These are phyloP conservation scores for Immersiella caudata DNA, from an alignment of 495 filamentous ascomycete genomes.

Conservation along the genomic window DNA sequence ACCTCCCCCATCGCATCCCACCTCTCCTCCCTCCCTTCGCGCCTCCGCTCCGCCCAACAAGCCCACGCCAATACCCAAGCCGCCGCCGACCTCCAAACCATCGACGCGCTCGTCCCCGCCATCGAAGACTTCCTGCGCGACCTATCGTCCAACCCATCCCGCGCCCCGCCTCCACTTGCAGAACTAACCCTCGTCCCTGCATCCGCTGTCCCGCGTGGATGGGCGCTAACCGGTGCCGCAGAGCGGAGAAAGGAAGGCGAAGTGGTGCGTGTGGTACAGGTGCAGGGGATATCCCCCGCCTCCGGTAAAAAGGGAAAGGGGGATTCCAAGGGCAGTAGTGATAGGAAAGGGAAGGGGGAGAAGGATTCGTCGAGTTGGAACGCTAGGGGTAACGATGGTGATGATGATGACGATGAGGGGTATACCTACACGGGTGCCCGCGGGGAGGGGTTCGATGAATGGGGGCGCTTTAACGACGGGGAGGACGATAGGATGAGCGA, in stretches of 20 bases:
- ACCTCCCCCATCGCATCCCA: conserved; percentile 45
- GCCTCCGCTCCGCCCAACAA: conserved; percentile 40
- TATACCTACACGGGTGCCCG: neutral
- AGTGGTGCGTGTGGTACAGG: conserved; percentile 36
- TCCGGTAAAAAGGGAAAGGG: too few species aligned
- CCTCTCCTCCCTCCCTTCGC: conserved; percentile 42
- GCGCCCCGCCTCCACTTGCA: conserved; percentile 25
- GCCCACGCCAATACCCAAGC: conserved; percentile 36
- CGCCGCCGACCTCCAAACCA: conserved; percentile 36
- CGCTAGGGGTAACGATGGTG: neutral
- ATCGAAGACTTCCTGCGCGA: conserved; percentile 45
- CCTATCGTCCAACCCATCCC: conserved; percentile 24
- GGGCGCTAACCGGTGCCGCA: conserved; percentile 37
- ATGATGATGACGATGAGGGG: conserved; percentile 21
- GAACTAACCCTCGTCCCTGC: conserved; percentile 47
- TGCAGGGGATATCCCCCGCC: conserved; percentile 12
- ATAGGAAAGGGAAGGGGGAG: neutral
- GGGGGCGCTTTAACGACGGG: conserved; percentile 43
- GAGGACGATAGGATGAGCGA: neutral
- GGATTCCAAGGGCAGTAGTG: conserved; percentile 3
- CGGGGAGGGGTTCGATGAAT: conserved; percentile 40
- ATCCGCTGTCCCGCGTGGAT: conserved; percentile 35
- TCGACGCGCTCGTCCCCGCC: conserved; percentile 39
- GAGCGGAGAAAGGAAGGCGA: conserved; percentile 45
- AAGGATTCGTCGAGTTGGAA: neutral